Conservation (phyloP, 2,329 filamentous ascomycete genomes). For the Beauveria australis region DNA sequence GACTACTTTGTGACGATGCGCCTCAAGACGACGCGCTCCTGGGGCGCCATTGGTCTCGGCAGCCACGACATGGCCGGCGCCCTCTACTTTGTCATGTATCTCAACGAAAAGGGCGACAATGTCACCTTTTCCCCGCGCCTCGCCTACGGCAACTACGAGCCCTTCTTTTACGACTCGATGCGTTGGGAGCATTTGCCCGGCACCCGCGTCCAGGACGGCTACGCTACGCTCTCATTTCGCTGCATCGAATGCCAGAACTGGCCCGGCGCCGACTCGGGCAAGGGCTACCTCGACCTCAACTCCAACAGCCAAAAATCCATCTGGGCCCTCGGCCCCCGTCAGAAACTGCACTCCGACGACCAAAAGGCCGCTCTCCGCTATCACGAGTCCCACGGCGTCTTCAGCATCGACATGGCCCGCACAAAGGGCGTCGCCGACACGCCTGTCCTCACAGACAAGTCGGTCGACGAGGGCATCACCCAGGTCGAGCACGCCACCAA, state of each 20-base stretch:
- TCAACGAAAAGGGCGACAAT: slow-evolving; percentile 35
- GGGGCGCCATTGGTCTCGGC: slow-evolving; percentile 49
- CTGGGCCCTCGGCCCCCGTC: slow-evolving; percentile 47
- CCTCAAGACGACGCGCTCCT: slow-evolving; percentile 36
- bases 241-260: slow-evolving; percentile 45
- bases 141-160: slow-evolving; percentile 43
- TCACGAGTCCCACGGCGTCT: slow-evolving; percentile 46
- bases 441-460: slow-evolving; percentile 29
- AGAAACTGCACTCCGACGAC: slow-evolving; percentile 34
- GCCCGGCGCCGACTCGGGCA: slow-evolving; percentile 22
- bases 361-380: slow-evolving; percentile 37
- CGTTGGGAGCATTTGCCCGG: slow-evolving; percentile 35
- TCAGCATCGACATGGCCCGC: slow-evolving; percentile 45
- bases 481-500: slow-evolving; percentile 24
- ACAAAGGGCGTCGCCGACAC: slow-evolving; percentile 38
- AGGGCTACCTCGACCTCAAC: slow-evolving; percentile 42
- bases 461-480: slow-evolving; percentile 27
- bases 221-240: slow-evolving; percentile 41
- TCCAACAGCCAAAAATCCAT: slow-evolving; percentile 41
- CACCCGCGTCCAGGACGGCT: slow-evolving; percentile 38
- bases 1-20: slow-evolving; percentile 49
- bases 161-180: slow-evolving; percentile 36
- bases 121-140: slow-evolving; percentile 50
- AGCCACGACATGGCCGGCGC: slow-evolving; percentile 41
- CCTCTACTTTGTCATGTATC: slow-evolving; percentile 48